These are phyloP conservation scores for Naganishia vishniacii DNA, from an alignment of 768 basidiomycete genomes.

Conservation along the genomic window DNA sequence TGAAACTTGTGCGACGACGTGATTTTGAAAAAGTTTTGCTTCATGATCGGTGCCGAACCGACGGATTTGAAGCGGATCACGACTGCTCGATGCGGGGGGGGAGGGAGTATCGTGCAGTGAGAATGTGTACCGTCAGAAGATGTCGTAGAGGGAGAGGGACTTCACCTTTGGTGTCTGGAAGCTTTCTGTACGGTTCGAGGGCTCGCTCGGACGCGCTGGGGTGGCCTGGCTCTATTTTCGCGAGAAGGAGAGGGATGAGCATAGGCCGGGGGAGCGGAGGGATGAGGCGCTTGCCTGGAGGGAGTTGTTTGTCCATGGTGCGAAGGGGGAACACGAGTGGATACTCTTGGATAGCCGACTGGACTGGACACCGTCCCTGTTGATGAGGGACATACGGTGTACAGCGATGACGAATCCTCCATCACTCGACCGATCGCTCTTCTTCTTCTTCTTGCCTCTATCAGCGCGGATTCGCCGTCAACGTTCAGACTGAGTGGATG, in stretches of 20 bases:
- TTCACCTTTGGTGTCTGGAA: slow-evolving; percentile 48
- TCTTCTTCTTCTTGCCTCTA: too few relatives aligned
- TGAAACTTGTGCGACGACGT: slow-evolving; percentile 90
- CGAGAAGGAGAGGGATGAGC: background rate
- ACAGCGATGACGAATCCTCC: too few relatives aligned
- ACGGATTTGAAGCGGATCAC: slow-evolving; percentile 96
- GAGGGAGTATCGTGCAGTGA: background rate
- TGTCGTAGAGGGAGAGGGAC: background rate
- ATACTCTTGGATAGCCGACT: background rate
- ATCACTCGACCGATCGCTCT: too few relatives aligned
- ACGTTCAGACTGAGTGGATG: too few relatives aligned
- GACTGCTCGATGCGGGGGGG: slow-evolving; percentile 54
- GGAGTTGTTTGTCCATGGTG: background rate
- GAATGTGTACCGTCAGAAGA: background rate
- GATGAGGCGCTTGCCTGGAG: background rate
- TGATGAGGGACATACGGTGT: too few relatives aligned
- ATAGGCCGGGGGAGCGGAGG: background rate
- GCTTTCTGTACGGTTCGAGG: slow-evolving; percentile 65
- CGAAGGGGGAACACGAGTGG: too few relatives aligned
- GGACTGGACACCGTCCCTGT: too few relatives aligned
- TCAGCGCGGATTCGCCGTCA: too few relatives aligned
- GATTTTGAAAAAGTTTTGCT: slow-evolving; percentile 97
- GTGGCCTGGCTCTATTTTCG: background rate
- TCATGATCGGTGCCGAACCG: slow-evolving; percentile 97
- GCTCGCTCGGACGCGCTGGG: slow-evolving; percentile 53